A percentile compares a stretch with the other conserved stretches of the same genome.
phyloP scores from a whole-genome alignment of 2,329 filamentous ascomycete genomes.

The Colletotrichum cuscutae region DNA sequence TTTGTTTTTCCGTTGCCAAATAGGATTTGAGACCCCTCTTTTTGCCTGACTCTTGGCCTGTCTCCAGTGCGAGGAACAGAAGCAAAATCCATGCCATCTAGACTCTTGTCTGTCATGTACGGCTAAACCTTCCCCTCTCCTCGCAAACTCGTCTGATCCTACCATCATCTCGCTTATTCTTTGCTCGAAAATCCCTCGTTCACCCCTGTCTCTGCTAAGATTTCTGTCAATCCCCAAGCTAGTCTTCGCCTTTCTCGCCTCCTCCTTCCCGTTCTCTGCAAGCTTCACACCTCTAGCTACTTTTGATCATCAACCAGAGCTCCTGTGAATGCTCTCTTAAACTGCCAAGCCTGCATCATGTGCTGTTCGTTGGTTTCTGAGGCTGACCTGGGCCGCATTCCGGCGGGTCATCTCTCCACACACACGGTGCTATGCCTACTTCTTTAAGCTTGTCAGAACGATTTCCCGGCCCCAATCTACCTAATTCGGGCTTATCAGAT shows the following conservation, averaged over 20 bases:
- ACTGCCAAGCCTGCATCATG: conserved; percentile 32
- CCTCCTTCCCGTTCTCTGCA: conserved; percentile 10
- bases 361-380: conserved; percentile 23
- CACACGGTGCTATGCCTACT: conserved; percentile 16
- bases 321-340: conserved; percentile 6
- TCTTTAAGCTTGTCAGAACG: conserved; percentile 25
- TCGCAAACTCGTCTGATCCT: conserved; percentile 6
- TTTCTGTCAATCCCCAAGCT: conserved; percentile 7
- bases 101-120: not conserved
- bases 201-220: not conserved
- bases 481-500: conserved; percentile 28
- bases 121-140: conserved; percentile 15
- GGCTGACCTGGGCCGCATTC: not conserved
- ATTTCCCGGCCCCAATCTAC: conserved; percentile 1
- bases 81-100: conserved; percentile 18
- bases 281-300: conserved; percentile 7
- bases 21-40: conserved; percentile 5
- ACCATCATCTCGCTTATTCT: conserved; percentile 20
- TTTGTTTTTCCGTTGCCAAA: not conserved
- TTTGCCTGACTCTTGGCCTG: conserved; percentile 21
- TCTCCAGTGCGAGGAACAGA: not conserved
- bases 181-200: conserved; percentile 29
- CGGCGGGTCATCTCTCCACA: conserved; percentile 21
- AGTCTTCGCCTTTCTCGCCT: conserved; percentile 11
- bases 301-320: conserved; percentile 10